Conservation (phyloP, 1,284 basidiomycete genomes). For the Melampsora occidentalis region DNA sequence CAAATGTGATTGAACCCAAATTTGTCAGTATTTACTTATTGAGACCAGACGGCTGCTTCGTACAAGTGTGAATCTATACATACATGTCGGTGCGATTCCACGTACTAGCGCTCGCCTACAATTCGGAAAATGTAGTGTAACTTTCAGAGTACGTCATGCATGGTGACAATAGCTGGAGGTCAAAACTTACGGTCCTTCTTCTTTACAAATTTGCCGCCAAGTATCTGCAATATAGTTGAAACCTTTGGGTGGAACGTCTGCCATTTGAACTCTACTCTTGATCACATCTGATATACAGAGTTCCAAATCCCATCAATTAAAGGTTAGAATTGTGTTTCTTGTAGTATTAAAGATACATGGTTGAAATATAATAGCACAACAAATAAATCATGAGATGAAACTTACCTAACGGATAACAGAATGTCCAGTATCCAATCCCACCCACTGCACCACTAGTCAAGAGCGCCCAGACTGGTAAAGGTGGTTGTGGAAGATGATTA, state of each 20-base stretch:
- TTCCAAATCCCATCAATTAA: not conserved
- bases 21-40: constrained; percentile 10
- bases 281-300: constrained; percentile 66
- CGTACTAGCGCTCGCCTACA: constrained; percentile 43
- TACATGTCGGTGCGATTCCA: constrained; percentile 41
- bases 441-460: constrained; percentile 81
- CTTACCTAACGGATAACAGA: constrained; percentile 78
- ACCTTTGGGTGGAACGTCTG: constrained; percentile 71
- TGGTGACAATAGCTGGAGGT: constrained; percentile 53
- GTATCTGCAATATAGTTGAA: constrained; percentile 73
- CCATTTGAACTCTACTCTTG: constrained; percentile 83
- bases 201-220: constrained; percentile 65
- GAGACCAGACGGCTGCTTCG: constrained; percentile 66
- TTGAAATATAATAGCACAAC: not conserved
- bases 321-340: constrained; percentile 2
- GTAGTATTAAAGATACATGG: constrained; percentile 6
- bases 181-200: constrained; percentile 69
- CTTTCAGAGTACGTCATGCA: constrained; percentile 52
- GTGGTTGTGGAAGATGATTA: constrained; percentile 44
- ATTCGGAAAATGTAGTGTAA: not conserved
- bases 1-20: not conserved
- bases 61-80: constrained; percentile 67
- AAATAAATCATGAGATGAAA: constrained; percentile 22
- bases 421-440: constrained; percentile 88
- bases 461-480: constrained; percentile 83